These are phyloP conservation scores for Meyerozyma athensensis DNA, from an alignment of 1,139 yeast species.

Conservation along the genomic window DNA sequence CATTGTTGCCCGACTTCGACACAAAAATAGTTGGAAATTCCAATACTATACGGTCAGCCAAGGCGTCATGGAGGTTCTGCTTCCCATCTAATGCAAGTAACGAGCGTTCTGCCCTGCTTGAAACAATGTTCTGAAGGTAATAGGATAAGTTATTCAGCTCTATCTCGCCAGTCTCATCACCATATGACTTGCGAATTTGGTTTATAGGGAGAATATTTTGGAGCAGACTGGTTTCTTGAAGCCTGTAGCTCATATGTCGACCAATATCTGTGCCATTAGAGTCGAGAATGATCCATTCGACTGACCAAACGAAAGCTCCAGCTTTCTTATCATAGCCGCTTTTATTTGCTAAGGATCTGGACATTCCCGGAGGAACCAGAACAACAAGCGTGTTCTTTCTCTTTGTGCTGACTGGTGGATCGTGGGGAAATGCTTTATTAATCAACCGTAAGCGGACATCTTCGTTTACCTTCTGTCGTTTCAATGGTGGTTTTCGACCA, in stretches of 20 bases:
- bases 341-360: slow-evolving; percentile 59
- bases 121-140: slow-evolving; percentile 32
- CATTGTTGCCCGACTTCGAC: slow-evolving; percentile 7
- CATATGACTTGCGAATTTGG: slow-evolving; percentile 18
- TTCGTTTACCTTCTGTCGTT: slow-evolving; percentile 4
- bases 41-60: slow-evolving; percentile 56
- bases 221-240: slow-evolving; percentile 35
- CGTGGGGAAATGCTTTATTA: slow-evolving; percentile 18
- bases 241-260: slow-evolving; percentile 41
- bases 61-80: slow-evolving; percentile 33
- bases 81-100: slow-evolving; percentile 21
- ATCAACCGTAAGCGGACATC: slow-evolving; percentile 27
- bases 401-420: slow-evolving; percentile 23
- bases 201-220: slow-evolving; percentile 39
- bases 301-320: slow-evolving; percentile 68
- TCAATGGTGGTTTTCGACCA: slow-evolving; percentile 9
- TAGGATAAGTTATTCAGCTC: slow-evolving; percentile 23
- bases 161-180: slow-evolving; percentile 9
- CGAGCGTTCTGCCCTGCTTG: slow-evolving; percentile 13
- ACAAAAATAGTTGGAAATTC: slow-evolving; percentile 74
- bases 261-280: slow-evolving; percentile 17
- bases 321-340: slow-evolving; percentile 68
- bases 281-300: slow-evolving; percentile 61
- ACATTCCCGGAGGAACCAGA: slow-evolving; percentile 71
- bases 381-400: slow-evolving; percentile 38